phyloP scores from a whole-genome alignment of 345 rosid genomes.

The Syzygium aromaticum region DNA sequence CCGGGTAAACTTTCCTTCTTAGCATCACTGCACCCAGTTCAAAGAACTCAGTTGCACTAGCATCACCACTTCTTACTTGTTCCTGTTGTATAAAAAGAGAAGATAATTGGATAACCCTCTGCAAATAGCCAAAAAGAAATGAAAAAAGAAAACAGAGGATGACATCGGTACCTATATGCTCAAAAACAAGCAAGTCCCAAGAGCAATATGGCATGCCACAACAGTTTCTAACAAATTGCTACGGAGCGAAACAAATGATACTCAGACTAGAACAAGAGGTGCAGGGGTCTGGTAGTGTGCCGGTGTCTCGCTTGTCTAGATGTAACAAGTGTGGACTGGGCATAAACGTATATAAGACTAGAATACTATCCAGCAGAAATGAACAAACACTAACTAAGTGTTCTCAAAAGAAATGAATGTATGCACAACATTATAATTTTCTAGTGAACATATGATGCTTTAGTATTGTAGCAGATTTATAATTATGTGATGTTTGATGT shows the following conservation, averaged over 20 bases:
- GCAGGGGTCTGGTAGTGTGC: background rate
- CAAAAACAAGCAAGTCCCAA: background rate
- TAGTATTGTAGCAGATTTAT: background rate
- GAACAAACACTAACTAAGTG: background rate
- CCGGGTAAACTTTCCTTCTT: conserved; percentile 84
- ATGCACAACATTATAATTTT: background rate
- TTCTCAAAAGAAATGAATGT: background rate
- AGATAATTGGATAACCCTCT: background rate
- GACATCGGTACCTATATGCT: background rate
- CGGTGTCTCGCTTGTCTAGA: background rate
- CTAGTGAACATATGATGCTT: background rate
- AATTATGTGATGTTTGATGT: background rate
- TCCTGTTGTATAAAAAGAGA: conserved; percentile 37
- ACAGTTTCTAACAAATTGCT: background rate
- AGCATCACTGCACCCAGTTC: conserved; percentile 98
- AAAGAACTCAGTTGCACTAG: conserved; percentile 83
- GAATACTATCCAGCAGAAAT: background rate
- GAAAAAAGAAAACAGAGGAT: background rate
- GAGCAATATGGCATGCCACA: background rate
- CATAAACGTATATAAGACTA: background rate
- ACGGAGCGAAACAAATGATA: background rate
- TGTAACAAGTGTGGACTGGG: background rate
- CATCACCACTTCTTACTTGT: conserved; percentile 99
- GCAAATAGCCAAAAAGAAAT: background rate
- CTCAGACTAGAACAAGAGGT: background rate